A percentile compares a stretch with the other conserved stretches of the same genome.
These are phyloP conservation scores for Pontederia crassipes DNA, from an alignment of 176 grass and related monocot species.

Conservation along the genomic window DNA sequence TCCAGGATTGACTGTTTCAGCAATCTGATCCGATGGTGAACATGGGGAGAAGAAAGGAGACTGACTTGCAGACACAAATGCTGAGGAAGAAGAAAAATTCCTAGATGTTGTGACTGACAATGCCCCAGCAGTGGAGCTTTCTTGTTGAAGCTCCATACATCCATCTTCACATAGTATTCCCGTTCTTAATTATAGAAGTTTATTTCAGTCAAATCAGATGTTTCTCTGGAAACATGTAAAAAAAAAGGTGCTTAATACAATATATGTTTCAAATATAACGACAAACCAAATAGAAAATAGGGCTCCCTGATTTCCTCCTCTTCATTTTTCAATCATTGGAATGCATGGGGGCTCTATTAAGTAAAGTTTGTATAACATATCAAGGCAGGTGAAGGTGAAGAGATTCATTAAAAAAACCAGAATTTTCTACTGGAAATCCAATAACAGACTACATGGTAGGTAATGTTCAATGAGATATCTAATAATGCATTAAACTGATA, in stretches of 20 bases:
- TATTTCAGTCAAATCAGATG: conserved; percentile 13
- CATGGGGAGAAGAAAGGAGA: conserved; percentile 91
- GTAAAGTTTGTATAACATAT: too few species aligned
- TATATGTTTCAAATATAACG: background rate
- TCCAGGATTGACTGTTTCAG: conserved; percentile 17
- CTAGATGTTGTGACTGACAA: conserved; percentile 51
- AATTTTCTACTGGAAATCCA: too few species aligned
- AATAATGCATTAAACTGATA: too few species aligned
- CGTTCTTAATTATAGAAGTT: conserved; percentile 25
- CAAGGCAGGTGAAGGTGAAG: too few species aligned
- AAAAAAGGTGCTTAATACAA: conserved; percentile 14
- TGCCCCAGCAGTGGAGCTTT: conserved; percentile 63
- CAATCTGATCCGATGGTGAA: conserved; percentile 34
- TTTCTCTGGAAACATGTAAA: conserved; percentile 23
- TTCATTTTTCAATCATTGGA: too few species aligned
- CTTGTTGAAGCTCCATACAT: conserved; percentile 95
- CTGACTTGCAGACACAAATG: conserved; percentile 88
- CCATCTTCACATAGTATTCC: conserved; percentile 56
- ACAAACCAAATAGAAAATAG: too few species aligned
- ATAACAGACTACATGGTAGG: too few species aligned
- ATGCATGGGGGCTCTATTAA: too few species aligned
- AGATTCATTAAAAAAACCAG: too few species aligned
- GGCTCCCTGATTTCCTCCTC: too few species aligned
- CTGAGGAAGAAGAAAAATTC: conserved; percentile 81
- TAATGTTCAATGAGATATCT: too few species aligned